These are phyloP conservation scores for Blastocystis sp. DNA, from an alignment of 352 stramenopile species.

Conservation along the genomic window DNA sequence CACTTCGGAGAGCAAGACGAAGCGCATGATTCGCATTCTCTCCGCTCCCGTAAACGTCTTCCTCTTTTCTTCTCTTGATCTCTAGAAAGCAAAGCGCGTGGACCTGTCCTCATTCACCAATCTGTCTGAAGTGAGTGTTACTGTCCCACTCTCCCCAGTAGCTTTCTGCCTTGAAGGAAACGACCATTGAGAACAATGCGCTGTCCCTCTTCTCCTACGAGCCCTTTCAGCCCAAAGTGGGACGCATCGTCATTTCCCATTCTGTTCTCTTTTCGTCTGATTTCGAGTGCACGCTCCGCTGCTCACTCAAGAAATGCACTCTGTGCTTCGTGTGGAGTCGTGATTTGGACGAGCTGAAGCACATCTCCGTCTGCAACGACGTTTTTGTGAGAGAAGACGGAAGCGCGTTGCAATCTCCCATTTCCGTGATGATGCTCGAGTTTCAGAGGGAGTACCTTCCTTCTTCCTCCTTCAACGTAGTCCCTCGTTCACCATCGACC, in stretches of 20 bases:
- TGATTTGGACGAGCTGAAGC: background rate
- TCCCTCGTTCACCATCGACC: background rate
- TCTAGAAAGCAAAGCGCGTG: conserved; percentile 38
- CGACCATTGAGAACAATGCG: background rate
- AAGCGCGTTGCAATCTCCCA: background rate
- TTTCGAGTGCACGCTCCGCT: background rate
- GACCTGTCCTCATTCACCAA: conserved; percentile 13
- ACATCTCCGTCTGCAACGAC: background rate
- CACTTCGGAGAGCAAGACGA: conserved; percentile 26
- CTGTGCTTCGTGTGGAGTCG: background rate
- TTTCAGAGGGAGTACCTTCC: background rate
- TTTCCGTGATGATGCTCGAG: background rate
- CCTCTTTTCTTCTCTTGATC: background rate
- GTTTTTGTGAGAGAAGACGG: background rate
- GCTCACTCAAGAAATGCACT: background rate
- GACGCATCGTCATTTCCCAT: conserved; percentile 10
- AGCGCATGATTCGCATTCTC: conserved; percentile 28
- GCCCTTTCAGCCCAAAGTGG: background rate
- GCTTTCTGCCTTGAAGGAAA: background rate
- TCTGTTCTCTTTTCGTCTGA: background rate
- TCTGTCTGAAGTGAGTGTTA: background rate
- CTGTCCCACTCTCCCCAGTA: background rate
- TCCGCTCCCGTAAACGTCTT: background rate
- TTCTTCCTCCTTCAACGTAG: conserved; percentile 1
- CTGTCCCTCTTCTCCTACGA: conserved; percentile 19